Percentiles rank a stretch among this genome's conserved stretches.
phyloP scores from a whole-genome alignment of 148 eudicot genomes.

The Silene latifolia region DNA sequence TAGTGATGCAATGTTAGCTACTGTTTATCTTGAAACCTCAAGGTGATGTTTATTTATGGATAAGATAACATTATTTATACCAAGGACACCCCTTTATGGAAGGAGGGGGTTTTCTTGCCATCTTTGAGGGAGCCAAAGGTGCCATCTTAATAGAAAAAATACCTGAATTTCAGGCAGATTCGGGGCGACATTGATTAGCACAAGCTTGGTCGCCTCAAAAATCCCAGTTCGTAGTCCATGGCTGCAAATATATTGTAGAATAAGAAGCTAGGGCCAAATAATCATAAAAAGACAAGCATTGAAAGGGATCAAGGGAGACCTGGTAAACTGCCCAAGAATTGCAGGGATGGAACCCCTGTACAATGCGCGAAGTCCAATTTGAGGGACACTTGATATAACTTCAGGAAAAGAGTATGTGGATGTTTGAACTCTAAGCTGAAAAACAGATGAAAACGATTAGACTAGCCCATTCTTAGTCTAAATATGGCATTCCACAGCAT shows the following conservation, averaged over 20 bases:
- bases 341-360: slow-evolving; percentile 93
- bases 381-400: slow-evolving; percentile 73
- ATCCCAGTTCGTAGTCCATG: slow-evolving; percentile 96
- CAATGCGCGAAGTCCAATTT: slow-evolving; percentile 74
- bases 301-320: slow-evolving; percentile 38
- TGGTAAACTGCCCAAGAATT: slow-evolving; percentile 90
- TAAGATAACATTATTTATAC: neutral
- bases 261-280: slow-evolving; percentile 6
- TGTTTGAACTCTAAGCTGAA: slow-evolving; percentile 90
- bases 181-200: slow-evolving; percentile 77
- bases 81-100: neutral
- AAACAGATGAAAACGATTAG: slow-evolving; percentile 26
- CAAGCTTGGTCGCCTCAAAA: slow-evolving; percentile 81
- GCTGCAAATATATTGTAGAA: slow-evolving; percentile 42
- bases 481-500: slow-evolving; percentile 50
- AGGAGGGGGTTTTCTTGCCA: neutral
- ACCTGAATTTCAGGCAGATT: slow-evolving; percentile 85
- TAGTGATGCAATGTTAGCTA: neutral
- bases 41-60: neutral
- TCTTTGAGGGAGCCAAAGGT: neutral
- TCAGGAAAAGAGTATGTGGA: slow-evolving; percentile 79
- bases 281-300: neutral
- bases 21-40: neutral
- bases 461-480: neutral
- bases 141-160: slow-evolving; percentile 9